phyloP scores from a whole-genome alignment of 208 protist genomes.

The Acanthamoeba healyi region DNA sequence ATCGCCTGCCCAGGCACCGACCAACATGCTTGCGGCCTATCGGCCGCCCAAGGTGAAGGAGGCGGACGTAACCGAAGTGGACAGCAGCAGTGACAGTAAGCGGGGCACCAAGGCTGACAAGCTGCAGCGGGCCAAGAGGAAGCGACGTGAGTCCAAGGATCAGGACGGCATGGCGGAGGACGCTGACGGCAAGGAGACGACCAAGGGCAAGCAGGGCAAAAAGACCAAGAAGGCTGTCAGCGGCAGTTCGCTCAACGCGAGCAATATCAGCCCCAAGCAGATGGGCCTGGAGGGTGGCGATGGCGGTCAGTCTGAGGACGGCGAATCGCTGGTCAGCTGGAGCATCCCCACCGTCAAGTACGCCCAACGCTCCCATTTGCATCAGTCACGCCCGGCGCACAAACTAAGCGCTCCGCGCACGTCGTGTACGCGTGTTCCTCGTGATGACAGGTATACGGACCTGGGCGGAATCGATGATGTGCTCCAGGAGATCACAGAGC shows the following conservation, averaged over 20 bases:
- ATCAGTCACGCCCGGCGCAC: no score
- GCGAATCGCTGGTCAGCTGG: conserved; percentile 4
- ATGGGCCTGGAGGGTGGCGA: conserved; percentile 28
- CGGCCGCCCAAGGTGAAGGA: background rate
- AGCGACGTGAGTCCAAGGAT: background rate
- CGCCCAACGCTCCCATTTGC: background rate
- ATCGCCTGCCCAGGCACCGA: background rate
- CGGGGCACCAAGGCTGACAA: background rate
- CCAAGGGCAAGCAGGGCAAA: background rate
- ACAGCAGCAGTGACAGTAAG: background rate
- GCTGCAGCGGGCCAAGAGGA: background rate
- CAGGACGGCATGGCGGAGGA: background rate
- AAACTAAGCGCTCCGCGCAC: background rate
- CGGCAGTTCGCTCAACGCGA: background rate
- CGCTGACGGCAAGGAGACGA: background rate
- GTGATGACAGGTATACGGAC: conserved; percentile 23
- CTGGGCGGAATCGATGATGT: conserved; percentile 55
- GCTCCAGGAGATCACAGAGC: conserved; percentile 58
- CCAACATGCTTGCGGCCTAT: background rate
- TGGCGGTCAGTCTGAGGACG: background rate
- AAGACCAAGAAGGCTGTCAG: conserved; percentile 11
- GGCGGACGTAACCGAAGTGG: background rate
- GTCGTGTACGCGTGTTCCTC: no score
- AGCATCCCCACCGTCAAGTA: conserved; percentile 21
- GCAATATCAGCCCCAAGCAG: conserved; percentile 22